Evolutionary conservation across 106 monocot species (phyloP).

Genomic region (Dendrobium huoshanense): DNA sequence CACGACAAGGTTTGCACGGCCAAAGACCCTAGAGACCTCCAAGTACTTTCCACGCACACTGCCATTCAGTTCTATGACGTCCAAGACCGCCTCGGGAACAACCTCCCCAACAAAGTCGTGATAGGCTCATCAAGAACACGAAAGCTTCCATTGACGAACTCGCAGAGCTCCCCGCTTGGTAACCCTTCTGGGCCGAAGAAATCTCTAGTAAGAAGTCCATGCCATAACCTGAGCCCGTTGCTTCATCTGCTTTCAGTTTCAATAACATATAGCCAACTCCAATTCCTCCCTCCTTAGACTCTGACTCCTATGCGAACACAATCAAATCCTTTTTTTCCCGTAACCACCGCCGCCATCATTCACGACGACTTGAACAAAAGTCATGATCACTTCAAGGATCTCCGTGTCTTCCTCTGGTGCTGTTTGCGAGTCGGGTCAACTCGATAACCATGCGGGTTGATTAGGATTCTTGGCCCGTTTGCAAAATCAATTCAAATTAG

Average conservation of each 20-base stretch:
- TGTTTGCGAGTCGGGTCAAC: no score
- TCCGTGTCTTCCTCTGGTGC: slow-evolving; percentile 61
- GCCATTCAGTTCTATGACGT: slow-evolving; percentile 83
- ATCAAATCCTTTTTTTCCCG: no score
- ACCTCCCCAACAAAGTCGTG: no score
- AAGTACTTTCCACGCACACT: slow-evolving; percentile 58
- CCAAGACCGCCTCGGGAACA: slow-evolving; percentile 51
- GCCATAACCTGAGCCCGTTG: neutral
- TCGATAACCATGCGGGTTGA: no score
- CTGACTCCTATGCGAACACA: neutral
- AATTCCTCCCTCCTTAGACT: neutral
- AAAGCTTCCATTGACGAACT: no score
- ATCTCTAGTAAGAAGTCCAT: no score
- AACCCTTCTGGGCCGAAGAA: no score
- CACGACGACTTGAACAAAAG: neutral
- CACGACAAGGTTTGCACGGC: neutral
- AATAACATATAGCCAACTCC: neutral
- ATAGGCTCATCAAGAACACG: no score
- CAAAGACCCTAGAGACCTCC: slow-evolving; percentile 57
- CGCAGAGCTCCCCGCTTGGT: no score
- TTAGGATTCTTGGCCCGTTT: no score
- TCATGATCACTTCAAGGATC: slow-evolving; percentile 26
- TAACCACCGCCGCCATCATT: no score
- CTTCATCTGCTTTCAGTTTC: neutral
- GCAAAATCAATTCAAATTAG: no score